Evolutionary conservation across 257 asterid species (phyloP).

Genomic region (Solanum boliviense): DNA sequence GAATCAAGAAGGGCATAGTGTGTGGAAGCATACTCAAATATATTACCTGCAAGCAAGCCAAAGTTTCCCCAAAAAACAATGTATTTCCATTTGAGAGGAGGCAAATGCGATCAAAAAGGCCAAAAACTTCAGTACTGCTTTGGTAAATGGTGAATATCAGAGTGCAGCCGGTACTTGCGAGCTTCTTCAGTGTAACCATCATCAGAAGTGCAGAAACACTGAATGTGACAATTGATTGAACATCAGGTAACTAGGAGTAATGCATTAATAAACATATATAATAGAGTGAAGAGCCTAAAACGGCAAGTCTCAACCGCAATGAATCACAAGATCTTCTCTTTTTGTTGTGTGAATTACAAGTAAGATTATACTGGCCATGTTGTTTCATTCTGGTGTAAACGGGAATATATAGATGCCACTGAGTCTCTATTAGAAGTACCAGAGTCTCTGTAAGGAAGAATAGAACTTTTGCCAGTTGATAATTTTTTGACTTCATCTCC

Average conservation of each 20-base stretch:
- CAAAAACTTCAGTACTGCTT: conserved; percentile 99
- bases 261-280: neutral
- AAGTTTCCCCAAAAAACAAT: conserved; percentile 95
- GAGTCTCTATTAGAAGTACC: neutral
- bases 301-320: neutral
- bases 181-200: conserved; percentile 99
- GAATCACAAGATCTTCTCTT: neutral
- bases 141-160: conserved; percentile 86
- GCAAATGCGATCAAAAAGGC: conserved; percentile 95
- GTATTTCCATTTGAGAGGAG: conserved; percentile 98
- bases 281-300: neutral
- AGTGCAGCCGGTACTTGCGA: conserved; percentile 95
- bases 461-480: neutral
- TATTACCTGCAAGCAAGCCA: conserved; percentile 94
- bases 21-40: neutral
- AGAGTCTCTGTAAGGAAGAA: neutral
- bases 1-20: neutral
- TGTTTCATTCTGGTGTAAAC: neutral
- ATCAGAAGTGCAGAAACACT: conserved; percentile 95
- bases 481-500: neutral
- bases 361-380: neutral
- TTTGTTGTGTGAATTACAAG: neutral
- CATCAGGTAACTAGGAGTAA: conserved; percentile 2
- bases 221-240: conserved; percentile 6
- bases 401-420: neutral